These are phyloP conservation scores for Sisymbrium altissimum DNA, from an alignment of 345 rosid genomes.

Conservation along the genomic window DNA sequence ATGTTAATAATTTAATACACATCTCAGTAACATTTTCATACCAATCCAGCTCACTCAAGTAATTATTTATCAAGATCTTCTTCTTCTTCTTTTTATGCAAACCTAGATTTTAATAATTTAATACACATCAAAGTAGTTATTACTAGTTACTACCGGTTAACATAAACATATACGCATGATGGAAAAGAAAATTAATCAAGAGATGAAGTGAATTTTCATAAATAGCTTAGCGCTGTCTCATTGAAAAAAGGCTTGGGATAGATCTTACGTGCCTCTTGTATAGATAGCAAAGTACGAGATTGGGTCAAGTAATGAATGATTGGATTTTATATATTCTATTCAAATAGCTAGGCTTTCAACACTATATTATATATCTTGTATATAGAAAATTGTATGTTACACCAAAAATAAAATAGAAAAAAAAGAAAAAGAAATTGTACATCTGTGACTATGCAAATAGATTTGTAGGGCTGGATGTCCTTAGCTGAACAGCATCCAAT, in stretches of 20 bases:
- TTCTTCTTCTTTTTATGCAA: not conserved
- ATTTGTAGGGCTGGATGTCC: slow-evolving; percentile 8
- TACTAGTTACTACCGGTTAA: not conserved
- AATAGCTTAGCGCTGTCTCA: not conserved
- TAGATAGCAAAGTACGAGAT: slow-evolving; percentile 4
- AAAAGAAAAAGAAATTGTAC: not conserved
- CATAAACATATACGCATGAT: not conserved
- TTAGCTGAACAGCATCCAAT: slow-evolving; percentile 22
- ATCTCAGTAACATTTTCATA: not conserved
- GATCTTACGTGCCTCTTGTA: not conserved
- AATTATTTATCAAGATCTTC: not conserved
- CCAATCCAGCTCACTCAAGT: not conserved
- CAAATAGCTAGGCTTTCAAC: slow-evolving; percentile 20
- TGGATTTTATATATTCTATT: slow-evolving; percentile 10
- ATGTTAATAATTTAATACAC: not conserved
- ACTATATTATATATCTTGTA: not conserved
- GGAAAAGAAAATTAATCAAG: not conserved
- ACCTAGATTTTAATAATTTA: not conserved
- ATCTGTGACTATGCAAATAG: slow-evolving; percentile 20
- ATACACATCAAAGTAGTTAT: not conserved
- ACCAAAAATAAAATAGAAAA: not conserved
- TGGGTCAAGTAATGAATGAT: slow-evolving; percentile 21
- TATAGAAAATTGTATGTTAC: not conserved
- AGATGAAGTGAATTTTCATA: not conserved
- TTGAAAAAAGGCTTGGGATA: not conserved